phyloP scores from a whole-genome alignment of 306 rosid genomes.

The Parietaria judaica region DNA sequence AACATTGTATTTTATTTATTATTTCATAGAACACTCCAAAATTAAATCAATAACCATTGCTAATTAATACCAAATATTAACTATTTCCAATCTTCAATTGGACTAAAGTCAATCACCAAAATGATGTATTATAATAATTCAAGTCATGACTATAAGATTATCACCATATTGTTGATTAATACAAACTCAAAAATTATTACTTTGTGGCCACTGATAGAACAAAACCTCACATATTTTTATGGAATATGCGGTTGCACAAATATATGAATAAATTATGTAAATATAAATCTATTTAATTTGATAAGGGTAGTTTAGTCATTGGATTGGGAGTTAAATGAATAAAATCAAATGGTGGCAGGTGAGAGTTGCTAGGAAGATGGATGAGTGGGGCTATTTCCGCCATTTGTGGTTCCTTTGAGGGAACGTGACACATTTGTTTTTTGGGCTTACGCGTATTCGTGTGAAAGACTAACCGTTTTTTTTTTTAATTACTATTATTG shows the following conservation, averaged over 20 bases:
- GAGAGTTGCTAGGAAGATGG: background rate
- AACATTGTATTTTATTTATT: no score
- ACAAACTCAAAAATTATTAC: no score
- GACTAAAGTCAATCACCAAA: background rate
- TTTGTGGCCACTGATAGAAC: no score
- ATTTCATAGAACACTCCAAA: no score
- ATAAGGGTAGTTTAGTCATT: constrained; percentile 9
- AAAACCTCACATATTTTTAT: no score
- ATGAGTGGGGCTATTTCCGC: background rate
- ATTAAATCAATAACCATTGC: no score
- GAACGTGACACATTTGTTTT: constrained; percentile 4
- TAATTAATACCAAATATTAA: background rate
- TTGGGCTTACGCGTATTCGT: constrained; percentile 13
- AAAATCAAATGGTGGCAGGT: background rate
- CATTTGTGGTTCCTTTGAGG: background rate
- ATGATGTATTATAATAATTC: background rate
- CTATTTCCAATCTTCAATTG: background rate
- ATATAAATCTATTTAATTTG: background rate
- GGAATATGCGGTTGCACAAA: no score
- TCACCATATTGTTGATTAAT: no score
- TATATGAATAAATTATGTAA: no score
- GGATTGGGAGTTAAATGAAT: background rate
- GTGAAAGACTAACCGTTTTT: background rate
- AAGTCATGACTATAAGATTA: no score
- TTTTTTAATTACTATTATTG: background rate